These are phyloP conservation scores for Globisporangium ultimum DNA, from an alignment of 352 stramenopile species.

Conservation along the genomic window DNA sequence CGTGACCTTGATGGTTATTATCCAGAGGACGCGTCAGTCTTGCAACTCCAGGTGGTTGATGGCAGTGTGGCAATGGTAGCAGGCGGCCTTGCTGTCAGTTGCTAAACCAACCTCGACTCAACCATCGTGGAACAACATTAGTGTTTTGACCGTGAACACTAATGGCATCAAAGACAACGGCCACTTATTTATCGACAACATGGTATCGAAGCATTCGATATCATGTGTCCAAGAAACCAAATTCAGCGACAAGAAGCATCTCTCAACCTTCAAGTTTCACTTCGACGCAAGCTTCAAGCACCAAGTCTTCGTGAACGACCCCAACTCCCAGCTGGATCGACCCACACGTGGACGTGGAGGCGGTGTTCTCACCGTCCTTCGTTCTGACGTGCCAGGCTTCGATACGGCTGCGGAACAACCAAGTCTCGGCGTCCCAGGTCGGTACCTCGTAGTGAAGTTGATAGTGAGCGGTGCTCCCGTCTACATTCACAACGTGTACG, in stretches of 20 bases:
- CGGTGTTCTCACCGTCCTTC: conserved; percentile 4
- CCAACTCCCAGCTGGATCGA: not conserved
- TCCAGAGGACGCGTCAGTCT: not conserved
- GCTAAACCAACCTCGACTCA: not conserved
- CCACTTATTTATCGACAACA: conserved; percentile 3
- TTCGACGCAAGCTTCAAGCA: conserved; percentile 2
- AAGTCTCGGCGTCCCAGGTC: not conserved
- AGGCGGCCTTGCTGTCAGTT: not conserved
- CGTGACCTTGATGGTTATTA: not conserved
- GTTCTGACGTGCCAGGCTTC: conserved; percentile 1
- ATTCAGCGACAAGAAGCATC: not conserved
- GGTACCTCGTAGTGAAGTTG: conserved; percentile 13
- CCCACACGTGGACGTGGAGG: conserved; percentile 1
- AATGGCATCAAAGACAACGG: conserved; percentile 12
- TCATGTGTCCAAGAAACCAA: conserved; percentile 12
- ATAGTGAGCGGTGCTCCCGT: not conserved
- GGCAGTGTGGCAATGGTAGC: not conserved
- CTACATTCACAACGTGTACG: conserved; percentile 17
- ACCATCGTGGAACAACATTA: conserved; percentile 2
- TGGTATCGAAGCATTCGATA: conserved; percentile 2
- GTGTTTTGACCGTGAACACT: conserved; percentile 7
- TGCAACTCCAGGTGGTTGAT: not conserved
- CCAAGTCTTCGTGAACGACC: conserved; percentile 8
- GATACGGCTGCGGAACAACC: conserved; percentile 3
- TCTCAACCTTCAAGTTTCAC: conserved; percentile 7